Percentiles rank a stretch among this genome's conserved stretches.
Conservation (phyloP, 2,329 filamentous ascomycete genomes). For the Moelleriella libera region DNA sequence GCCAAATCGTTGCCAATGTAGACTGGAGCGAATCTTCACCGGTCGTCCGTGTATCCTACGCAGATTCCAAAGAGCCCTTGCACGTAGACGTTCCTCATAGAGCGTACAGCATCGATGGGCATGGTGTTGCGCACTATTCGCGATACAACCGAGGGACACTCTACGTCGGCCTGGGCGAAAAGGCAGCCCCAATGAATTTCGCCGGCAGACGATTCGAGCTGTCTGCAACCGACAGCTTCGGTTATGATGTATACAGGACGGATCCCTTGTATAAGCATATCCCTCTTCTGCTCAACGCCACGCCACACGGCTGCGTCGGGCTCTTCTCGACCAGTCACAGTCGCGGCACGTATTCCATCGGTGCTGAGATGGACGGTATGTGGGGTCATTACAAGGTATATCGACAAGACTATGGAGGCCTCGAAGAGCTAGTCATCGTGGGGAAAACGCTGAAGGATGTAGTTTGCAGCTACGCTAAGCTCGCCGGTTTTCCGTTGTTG, state of each 20-base stretch:
- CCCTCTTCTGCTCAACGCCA: slow-evolving; percentile 56
- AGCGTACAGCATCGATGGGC: slow-evolving; percentile 49
- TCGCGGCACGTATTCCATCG: slow-evolving; percentile 50
- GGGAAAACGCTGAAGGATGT: slow-evolving; percentile 53
- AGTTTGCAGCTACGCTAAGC: slow-evolving; percentile 48
- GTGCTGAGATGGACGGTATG: slow-evolving; percentile 60
- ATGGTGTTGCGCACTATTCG: slow-evolving; percentile 51
- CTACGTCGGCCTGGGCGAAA: slow-evolving; percentile 59
- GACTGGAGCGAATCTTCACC: slow-evolving; percentile 42
- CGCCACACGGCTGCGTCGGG: slow-evolving; percentile 47
- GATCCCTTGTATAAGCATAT: slow-evolving; percentile 68
- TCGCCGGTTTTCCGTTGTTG: slow-evolving; percentile 53
- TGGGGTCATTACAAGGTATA: slow-evolving; percentile 66
- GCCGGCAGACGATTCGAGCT: slow-evolving; percentile 51
- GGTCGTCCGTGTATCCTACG: slow-evolving; percentile 38
- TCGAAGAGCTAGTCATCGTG: slow-evolving; percentile 57
- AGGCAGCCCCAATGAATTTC: slow-evolving; percentile 59
- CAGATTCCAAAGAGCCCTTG: slow-evolving; percentile 31
- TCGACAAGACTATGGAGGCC: slow-evolving; percentile 55
- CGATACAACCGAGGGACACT: slow-evolving; percentile 46
- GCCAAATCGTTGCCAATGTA: slow-evolving; percentile 36
- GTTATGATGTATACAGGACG: slow-evolving; percentile 56
- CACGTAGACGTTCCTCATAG: slow-evolving; percentile 49
- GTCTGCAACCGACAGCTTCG: slow-evolving; percentile 53
- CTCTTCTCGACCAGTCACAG: slow-evolving; percentile 55